Percentiles rank a stretch among this genome's conserved stretches.
Conservation (phyloP, 2,329 filamentous ascomycete genomes). For the Incumbomyces delicatus region DNA sequence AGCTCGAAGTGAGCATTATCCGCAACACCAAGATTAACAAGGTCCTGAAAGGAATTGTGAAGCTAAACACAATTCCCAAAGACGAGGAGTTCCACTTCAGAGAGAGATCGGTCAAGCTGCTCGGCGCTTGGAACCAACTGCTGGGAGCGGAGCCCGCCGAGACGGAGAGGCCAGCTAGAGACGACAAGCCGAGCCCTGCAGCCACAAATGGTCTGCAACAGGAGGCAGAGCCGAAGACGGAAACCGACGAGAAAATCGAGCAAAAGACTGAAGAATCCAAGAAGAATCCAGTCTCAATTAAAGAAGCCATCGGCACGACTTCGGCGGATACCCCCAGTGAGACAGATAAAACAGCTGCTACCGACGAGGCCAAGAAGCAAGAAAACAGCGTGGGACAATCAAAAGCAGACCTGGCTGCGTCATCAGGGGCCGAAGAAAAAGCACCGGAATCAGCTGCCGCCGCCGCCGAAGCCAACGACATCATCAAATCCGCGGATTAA, state of each 20-base stretch:
- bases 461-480: slow-evolving; percentile 16
- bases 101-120: slow-evolving; percentile 63
- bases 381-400: slow-evolving; percentile 10
- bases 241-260: slow-evolving; percentile 23
- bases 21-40: slow-evolving; percentile 95
- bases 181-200: slow-evolving; percentile 32
- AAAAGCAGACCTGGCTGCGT: slow-evolving; percentile 9
- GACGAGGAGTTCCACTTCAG: slow-evolving; percentile 90
- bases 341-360: slow-evolving; percentile 26
- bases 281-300: slow-evolving; percentile 23
- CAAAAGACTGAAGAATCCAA: slow-evolving; percentile 23
- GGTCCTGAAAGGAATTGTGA: slow-evolving; percentile 88
- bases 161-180: slow-evolving; percentile 24
- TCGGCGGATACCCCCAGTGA: slow-evolving; percentile 22
- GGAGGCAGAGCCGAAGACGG: slow-evolving; percentile 25
- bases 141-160: slow-evolving; percentile 51
- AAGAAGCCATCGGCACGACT: slow-evolving; percentile 27
- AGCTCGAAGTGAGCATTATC: slow-evolving; percentile 83
- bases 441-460: slow-evolving; percentile 17
- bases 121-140: slow-evolving; percentile 83
- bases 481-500: slow-evolving; percentile 18
- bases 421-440: slow-evolving; percentile 15
- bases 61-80: slow-evolving; percentile 72
- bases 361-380: slow-evolving; percentile 21
- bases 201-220: slow-evolving; percentile 30